Evolutionary conservation across 1,284 basidiomycete genomes (phyloP).

Genomic region (Fereydounia khargensis): DNA sequence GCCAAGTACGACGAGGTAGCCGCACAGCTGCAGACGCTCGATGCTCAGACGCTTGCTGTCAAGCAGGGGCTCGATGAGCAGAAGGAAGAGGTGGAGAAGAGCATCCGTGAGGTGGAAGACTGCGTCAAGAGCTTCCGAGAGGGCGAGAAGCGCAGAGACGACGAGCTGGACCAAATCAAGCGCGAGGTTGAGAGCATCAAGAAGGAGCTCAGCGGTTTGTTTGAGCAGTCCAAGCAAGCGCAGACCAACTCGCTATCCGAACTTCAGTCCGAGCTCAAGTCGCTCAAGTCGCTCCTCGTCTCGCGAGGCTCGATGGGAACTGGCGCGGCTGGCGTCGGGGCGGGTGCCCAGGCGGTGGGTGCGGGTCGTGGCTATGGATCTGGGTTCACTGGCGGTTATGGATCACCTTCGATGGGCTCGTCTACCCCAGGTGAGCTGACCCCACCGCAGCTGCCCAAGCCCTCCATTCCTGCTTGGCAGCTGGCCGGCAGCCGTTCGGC

Average conservation of each 20-base stretch:
- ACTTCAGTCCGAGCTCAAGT: conserved; percentile 90
- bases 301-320: conserved; percentile 68
- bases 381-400: conserved; percentile 6
- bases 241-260: conserved; percentile 68
- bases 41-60: conserved; percentile 72
- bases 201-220: conserved; percentile 91
- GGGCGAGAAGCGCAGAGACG: conserved; percentile 73
- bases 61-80: conserved; percentile 78
- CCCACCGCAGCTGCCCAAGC: conserved; percentile 38
- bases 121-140: conserved; percentile 75
- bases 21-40: conserved; percentile 68
- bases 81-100: conserved; percentile 71
- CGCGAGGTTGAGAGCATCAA: conserved; percentile 66
- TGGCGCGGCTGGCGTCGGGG: conserved; percentile 1
- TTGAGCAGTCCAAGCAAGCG: conserved; percentile 83
- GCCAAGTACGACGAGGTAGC: conserved; percentile 93
- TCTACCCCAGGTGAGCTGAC: conserved; percentile 28
- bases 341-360: conserved; percentile 16
- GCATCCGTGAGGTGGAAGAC: conserved; percentile 75
- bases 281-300: conserved; percentile 85
- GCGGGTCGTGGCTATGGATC: conserved; percentile 9
- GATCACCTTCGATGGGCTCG: conserved; percentile 27
- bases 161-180: conserved; percentile 82
- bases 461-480: conserved; percentile 54
- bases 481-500: conserved; percentile 31